Conservation (phyloP, 495 filamentous ascomycete species). For the Talaromyces liani region DNA sequence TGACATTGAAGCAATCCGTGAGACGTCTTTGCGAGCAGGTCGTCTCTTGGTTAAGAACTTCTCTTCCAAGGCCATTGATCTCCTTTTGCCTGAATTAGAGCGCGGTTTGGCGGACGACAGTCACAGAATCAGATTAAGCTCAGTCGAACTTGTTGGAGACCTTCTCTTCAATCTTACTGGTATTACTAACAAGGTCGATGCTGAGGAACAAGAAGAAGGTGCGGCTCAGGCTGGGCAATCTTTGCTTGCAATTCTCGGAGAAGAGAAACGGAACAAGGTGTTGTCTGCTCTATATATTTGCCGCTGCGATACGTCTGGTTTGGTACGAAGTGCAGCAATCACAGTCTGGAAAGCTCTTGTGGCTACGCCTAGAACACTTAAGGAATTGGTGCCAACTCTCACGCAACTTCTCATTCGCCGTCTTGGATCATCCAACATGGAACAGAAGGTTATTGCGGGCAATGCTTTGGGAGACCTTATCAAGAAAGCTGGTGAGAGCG, state of each 20-base stretch:
- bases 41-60: constrained; percentile 97
- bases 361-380: constrained; percentile 83
- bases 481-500: constrained; percentile 89
- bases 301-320: constrained; percentile 89
- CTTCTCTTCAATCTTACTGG: constrained; percentile 96
- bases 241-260: constrained; percentile 84
- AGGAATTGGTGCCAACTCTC: constrained; percentile 89
- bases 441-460: constrained; percentile 96
- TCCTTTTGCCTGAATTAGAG: constrained; percentile 90
- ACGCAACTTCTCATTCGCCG: constrained; percentile 91
- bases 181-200: constrained; percentile 76
- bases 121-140: constrained; percentile 94
- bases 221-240: constrained; percentile 82
- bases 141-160: constrained; percentile 94
- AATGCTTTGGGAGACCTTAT: constrained; percentile 96
- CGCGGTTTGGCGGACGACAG: constrained; percentile 91
- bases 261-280: constrained; percentile 92
- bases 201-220: constrained; percentile 71
- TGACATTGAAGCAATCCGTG: constrained; percentile 89
- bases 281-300: constrained; percentile 95
- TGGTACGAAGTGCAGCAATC: constrained; percentile 85
- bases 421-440: constrained; percentile 91
- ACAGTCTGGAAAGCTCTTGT: constrained; percentile 96
- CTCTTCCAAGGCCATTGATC: constrained; percentile 84
- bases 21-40: constrained; percentile 87